A percentile compares a stretch with the other conserved stretches of the same genome.
Conservation (phyloP, 2,329 filamentous ascomycete species). For the Pseudomassariella vexata region DNA sequence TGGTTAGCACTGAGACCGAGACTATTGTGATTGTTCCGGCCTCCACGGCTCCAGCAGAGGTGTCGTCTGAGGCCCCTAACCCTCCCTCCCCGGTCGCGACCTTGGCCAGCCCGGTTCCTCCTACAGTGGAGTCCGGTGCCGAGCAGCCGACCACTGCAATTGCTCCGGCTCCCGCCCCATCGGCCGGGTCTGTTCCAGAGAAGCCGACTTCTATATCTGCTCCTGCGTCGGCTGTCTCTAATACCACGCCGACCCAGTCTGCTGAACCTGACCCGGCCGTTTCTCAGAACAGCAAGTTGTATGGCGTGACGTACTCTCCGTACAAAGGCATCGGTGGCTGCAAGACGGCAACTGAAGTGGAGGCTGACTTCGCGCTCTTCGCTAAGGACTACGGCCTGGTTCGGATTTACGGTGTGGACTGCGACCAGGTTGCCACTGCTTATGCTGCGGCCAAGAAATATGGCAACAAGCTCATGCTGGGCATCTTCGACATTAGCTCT, state of each 20-base stretch:
- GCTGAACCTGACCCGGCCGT: no score
- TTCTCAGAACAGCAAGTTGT: constrained; percentile 18
- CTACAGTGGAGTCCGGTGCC: constrained; percentile 6
- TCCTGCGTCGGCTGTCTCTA: constrained; percentile 6
- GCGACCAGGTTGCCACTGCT: constrained; percentile 62
- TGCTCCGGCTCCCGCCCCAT: constrained; percentile 1
- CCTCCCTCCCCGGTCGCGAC: constrained; percentile 7
- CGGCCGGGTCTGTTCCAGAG: not conserved
- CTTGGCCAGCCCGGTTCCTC: constrained; percentile 7
- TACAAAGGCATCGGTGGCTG: constrained; percentile 52
- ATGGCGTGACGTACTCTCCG: constrained; percentile 43
- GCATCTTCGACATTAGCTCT: constrained; percentile 60
- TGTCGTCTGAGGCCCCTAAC: no score
- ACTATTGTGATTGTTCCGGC: constrained; percentile 25
- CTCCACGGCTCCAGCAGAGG: constrained; percentile 11
- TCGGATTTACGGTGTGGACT: constrained; percentile 77
- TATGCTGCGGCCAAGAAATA: constrained; percentile 57
- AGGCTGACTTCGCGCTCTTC: constrained; percentile 55
- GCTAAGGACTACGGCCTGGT: constrained; percentile 53
- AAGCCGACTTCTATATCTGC: constrained; percentile 6
- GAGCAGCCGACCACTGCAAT: not conserved
- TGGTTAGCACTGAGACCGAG: constrained; percentile 37
- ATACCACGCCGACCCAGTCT: no score
- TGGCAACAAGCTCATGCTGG: constrained; percentile 67
- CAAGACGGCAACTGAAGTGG: constrained; percentile 60